These are phyloP conservation scores for Rhynchospora tenuis DNA, from an alignment of 176 grass and related monocot species.

Conservation along the genomic window DNA sequence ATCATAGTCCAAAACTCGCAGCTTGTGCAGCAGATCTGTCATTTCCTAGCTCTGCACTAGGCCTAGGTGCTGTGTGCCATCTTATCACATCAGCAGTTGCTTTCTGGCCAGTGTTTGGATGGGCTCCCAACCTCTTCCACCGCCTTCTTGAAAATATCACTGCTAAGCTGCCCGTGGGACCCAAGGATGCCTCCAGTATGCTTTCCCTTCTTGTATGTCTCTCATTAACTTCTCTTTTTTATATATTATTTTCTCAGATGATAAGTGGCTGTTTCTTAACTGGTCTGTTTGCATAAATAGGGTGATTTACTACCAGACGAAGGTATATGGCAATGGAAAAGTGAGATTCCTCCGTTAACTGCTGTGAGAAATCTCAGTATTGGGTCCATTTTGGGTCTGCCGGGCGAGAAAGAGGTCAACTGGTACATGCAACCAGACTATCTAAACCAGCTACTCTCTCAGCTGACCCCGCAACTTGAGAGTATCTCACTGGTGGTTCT, in stretches of 20 bases:
- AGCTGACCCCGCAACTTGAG: conserved; percentile 85
- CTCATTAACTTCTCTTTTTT: conserved; percentile 22
- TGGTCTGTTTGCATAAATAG: conserved; percentile 43
- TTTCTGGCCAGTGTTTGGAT: conserved; percentile 89
- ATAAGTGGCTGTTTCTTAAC: conserved; percentile 19
- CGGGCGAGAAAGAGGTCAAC: conserved; percentile 68
- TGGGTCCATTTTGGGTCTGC: conserved; percentile 69
- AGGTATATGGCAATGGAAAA: conserved; percentile 91
- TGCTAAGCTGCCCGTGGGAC: conserved; percentile 64
- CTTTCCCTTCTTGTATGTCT: conserved; percentile 82
- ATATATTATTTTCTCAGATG: conserved; percentile 13
- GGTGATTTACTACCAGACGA: conserved; percentile 91
- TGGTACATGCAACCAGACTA: conserved; percentile 80
- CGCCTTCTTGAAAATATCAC: conserved; percentile 81
- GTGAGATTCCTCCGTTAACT: conserved; percentile 73
- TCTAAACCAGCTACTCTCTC: conserved; percentile 54
- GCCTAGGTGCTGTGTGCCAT: conserved; percentile 85
- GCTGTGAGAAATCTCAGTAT: conserved; percentile 81
- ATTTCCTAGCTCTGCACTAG: conserved; percentile 66
- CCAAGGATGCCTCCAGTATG: conserved; percentile 90
- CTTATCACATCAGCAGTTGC: conserved; percentile 88
- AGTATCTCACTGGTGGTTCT: conserved; percentile 66
- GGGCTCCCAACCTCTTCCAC: conserved; percentile 89
- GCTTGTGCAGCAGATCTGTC: conserved; percentile 79
- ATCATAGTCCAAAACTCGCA: conserved; percentile 76